Base-by-base conservation (phyloP, 371 early-diverging fungal genomes). In the Coelomomyces lativittatus region DNA sequence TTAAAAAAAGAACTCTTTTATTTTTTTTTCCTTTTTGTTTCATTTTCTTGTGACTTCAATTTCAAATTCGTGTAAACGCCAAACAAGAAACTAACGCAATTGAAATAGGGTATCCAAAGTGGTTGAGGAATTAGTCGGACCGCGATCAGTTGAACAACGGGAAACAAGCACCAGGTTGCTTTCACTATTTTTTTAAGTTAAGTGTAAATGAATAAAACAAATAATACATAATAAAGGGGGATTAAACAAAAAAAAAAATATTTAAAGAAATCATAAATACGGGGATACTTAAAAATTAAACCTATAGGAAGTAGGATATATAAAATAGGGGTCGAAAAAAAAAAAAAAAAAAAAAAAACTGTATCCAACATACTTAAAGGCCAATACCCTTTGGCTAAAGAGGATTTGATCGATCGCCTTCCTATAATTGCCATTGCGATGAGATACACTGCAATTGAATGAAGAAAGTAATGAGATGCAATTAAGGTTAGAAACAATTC, bases 41-140 rank as follows among this genome's bases (percentile, higher is more conserved):
- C n/a, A n/a, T n/a, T n/a, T n/a, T n/a, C n/a, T n/a, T n/a, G n/a
- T n/a, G n/a, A n/a, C 72, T 85, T 87, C 55, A 80, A 69, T 60
- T 67, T 61, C 39, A 79, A 79, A 61, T 85, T 85, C 56, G 81
- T 72, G 51, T 82, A 84, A n/a, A 81, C 80, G 51, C 85, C 84
- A 53, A 85, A 83, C 35, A 66, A 69, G 56, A 86, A 88, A 21
- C 79, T 80, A 28, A 86, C 64, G 15, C 81, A 33, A 62, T 86
- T 85, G 69, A 86, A 88, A 71, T 85, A 88, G 19, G 89, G 87
- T n/a, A 84, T 79, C 87, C 87, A 88, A 36, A 80, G 64, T 43
- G 70, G 66, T 27, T 77, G 81, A 11, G 77, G 73, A 47, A 86
- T 55, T 53, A 76, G 78, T 60, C 72, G 76, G 66, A 81, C 79